Evolutionary conservation across 2,329 filamentous ascomycete species (phyloP).

Genomic region (Penicillium frequentans): DNA sequence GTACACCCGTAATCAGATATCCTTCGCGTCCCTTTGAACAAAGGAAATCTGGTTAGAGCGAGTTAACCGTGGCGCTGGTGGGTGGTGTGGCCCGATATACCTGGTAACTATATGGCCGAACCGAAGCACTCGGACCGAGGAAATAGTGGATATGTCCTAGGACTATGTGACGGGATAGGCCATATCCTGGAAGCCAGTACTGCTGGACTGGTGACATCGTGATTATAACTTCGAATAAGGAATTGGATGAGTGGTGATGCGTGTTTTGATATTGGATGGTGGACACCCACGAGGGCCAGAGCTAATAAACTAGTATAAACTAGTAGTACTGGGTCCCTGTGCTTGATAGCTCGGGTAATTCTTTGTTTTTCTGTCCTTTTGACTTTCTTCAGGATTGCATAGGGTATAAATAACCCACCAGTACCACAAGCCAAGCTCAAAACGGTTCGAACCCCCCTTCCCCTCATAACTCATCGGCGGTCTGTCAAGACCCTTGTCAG

Average conservation of each 20-base stretch:
- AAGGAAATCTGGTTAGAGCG: constrained; percentile 25
- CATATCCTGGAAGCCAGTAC: constrained; percentile 52
- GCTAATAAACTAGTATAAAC: neutral
- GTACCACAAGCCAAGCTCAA: neutral
- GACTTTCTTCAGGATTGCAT: constrained; percentile 3
- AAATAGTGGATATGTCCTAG: constrained; percentile 51
- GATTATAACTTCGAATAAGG: neutral
- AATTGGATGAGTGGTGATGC: neutral
- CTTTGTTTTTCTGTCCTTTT: constrained; percentile 5
- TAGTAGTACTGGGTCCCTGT: neutral
- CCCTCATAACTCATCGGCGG: neutral
- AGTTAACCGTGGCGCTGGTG: constrained; percentile 8
- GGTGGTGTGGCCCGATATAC: constrained; percentile 28
- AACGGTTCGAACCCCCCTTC: neutral
- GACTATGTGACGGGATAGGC: constrained; percentile 51
- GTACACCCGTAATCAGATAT: constrained; percentile 48
- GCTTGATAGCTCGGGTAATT: neutral
- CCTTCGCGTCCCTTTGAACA: constrained; percentile 47
- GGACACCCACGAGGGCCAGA: neutral
- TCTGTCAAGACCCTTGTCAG: neutral
- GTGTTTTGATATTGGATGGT: neutral
- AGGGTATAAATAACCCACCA: constrained; percentile 19
- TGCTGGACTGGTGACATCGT: constrained; percentile 42
- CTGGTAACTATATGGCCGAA: constrained; percentile 50
- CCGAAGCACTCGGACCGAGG: constrained; percentile 48